Percentiles rank a stretch among this genome's conserved stretches.
Conservation (phyloP, 176 grass and related monocot species). For the Phoenix roebelenii region DNA sequence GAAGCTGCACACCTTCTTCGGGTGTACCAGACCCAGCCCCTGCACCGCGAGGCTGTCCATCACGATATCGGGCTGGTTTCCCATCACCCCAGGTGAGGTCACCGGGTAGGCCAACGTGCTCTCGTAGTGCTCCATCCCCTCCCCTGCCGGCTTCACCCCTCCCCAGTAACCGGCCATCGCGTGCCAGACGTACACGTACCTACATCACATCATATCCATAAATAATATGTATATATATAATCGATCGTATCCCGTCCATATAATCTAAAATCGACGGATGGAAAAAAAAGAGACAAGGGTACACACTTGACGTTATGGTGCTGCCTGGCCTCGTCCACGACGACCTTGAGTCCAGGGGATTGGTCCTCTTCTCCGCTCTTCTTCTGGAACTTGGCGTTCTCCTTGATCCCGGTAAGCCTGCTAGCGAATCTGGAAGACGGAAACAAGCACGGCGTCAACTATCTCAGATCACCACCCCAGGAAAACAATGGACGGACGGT, state of each 20-base stretch:
- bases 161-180: constrained; percentile 84
- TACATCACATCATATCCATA: constrained; percentile 1
- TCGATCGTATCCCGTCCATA: no score
- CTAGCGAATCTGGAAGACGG: constrained; percentile 38
- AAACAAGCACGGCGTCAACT: background rate
- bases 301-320: constrained; percentile 37
- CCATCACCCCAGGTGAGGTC: constrained; percentile 48
- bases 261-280: no score
- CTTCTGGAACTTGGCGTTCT: constrained; percentile 74
- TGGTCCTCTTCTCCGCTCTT: background rate
- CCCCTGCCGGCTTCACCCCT: constrained; percentile 37
- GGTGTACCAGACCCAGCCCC: constrained; percentile 57
- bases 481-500: no score
- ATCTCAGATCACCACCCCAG: no score
- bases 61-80: constrained; percentile 65
- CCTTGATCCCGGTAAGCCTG: constrained; percentile 69
- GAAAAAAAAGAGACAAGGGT: background rate
- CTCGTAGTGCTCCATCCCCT: constrained; percentile 49
- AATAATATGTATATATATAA: background rate
- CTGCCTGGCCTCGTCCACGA: constrained; percentile 40
- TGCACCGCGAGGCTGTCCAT: constrained; percentile 59
- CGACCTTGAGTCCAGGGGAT: constrained; percentile 36
- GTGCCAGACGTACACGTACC: constrained; percentile 75
- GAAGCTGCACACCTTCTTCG: constrained; percentile 30
- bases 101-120: constrained; percentile 48